These are phyloP conservation scores for Bretschneidera sinensis DNA, from an alignment of 345 rosid genomes.

Conservation along the genomic window DNA sequence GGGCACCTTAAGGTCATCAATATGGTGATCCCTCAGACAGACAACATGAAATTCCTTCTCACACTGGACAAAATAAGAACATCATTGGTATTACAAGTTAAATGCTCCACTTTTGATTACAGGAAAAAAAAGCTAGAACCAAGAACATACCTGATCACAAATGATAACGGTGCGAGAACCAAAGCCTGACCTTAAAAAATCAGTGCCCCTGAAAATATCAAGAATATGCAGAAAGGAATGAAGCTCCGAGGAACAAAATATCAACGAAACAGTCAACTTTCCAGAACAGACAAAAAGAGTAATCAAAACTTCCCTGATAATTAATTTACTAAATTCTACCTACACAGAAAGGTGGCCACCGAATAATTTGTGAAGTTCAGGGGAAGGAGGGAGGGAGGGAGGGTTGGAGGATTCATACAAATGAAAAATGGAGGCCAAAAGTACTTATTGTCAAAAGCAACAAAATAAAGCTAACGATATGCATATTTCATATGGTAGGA, in stretches of 20 bases:
- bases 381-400: no score
- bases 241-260: slow-evolving; percentile 7
- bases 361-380: neutral
- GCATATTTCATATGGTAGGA: neutral
- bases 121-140: neutral
- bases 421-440: neutral
- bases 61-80: slow-evolving; percentile 40
- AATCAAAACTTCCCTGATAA: no score
- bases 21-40: slow-evolving; percentile 74
- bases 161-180: slow-evolving; percentile 82
- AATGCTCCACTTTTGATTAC: slow-evolving; percentile 7
- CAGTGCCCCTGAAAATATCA: slow-evolving; percentile 54
- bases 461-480: neutral
- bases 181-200: slow-evolving; percentile 61
- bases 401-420: no score
- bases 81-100: neutral
- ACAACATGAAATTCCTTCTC: slow-evolving; percentile 96
- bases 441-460: no score
- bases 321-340: neutral
- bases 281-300: no score
- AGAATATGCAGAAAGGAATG: slow-evolving; percentile 10
- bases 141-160: slow-evolving; percentile 77
- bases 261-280: neutral
- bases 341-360: neutral
- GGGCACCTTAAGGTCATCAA: slow-evolving; percentile 75